Conservation (phyloP, 2,329 filamentous ascomycete species). For the Hypocrella siamensis region DNA sequence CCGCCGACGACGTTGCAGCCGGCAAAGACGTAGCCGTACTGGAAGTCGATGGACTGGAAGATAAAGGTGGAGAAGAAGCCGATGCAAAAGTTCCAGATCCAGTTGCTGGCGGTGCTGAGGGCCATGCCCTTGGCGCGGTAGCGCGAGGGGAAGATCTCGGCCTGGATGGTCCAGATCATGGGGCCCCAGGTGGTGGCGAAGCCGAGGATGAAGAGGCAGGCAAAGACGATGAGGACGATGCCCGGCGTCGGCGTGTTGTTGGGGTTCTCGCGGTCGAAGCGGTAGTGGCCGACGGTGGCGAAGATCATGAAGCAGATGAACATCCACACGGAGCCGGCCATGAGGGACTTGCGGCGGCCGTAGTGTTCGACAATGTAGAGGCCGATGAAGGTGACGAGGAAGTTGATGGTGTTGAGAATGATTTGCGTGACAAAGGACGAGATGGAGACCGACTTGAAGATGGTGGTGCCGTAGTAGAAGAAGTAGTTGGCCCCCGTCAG, state of each 20-base stretch:
- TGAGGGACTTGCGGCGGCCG: slow-evolving; percentile 47
- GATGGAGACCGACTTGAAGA: slow-evolving; percentile 28
- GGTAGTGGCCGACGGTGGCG: slow-evolving; percentile 34
- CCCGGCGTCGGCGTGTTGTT: slow-evolving; percentile 26
- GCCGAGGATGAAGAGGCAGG: slow-evolving; percentile 46
- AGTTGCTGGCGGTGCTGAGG: slow-evolving; percentile 45
- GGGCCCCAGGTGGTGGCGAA: slow-evolving; percentile 55
- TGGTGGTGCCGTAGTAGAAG: slow-evolving; percentile 47
- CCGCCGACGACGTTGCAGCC: slow-evolving; percentile 51
- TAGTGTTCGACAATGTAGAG: slow-evolving; percentile 56
- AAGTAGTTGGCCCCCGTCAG: slow-evolving; percentile 53
- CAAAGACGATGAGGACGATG: slow-evolving; percentile 45
- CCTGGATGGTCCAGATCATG: slow-evolving; percentile 48
- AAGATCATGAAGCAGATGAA: slow-evolving; percentile 44
- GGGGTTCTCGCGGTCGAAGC: slow-evolving; percentile 20
- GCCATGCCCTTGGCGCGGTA: slow-evolving; percentile 47
- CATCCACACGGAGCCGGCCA: slow-evolving; percentile 47
- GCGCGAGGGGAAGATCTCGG: slow-evolving; percentile 48
- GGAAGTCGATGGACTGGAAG: slow-evolving; percentile 52
- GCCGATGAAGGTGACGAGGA: slow-evolving; percentile 49
- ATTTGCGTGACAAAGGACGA: slow-evolving; percentile 53
- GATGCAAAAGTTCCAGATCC: slow-evolving; percentile 60
- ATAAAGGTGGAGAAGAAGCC: slow-evolving; percentile 74
- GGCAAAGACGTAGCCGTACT: slow-evolving; percentile 63
- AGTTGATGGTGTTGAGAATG: slow-evolving; percentile 52